Conservation (phyloP, 1,284 basidiomycete species). For the Phenoliferia sp. region DNA sequence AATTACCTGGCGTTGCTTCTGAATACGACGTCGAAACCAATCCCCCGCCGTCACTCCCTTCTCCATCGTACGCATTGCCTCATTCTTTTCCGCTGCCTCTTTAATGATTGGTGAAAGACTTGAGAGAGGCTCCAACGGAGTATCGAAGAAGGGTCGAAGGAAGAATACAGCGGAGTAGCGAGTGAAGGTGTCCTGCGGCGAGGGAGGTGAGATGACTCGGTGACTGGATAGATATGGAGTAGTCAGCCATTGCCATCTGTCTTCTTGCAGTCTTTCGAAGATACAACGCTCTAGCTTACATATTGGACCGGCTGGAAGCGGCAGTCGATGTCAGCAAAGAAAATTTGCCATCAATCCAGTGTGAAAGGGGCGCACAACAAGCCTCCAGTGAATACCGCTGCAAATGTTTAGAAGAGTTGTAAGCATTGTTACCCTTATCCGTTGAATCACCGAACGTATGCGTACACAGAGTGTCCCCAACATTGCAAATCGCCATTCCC, state of each 20-base stretch:
- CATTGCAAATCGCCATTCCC: conserved; percentile 35
- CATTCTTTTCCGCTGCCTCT: conserved; percentile 14
- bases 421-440: too few relatives aligned
- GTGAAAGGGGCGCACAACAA: conserved; percentile 14
- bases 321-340: background rate
- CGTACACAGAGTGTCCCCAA: conserved; percentile 31
- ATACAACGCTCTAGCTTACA: conserved; percentile 29
- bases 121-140: conserved; percentile 8
- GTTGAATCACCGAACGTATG: background rate
- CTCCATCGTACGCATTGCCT: conserved; percentile 14
- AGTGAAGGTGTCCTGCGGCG: conserved; percentile 15
- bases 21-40: background rate
- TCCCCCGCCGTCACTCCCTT: background rate
- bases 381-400: conserved; percentile 42
- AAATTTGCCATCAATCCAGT: background rate
- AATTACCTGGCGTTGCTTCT: background rate
- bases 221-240: too few relatives aligned
- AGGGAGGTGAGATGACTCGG: conserved; percentile 45
- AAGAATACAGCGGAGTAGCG: conserved; percentile 10
- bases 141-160: conserved; percentile 13
- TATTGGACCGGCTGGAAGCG: conserved; percentile 13
- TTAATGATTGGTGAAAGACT: conserved; percentile 14
- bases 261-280: background rate
- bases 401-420: too few relatives aligned
- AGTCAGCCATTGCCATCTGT: too few relatives aligned